Conservation (phyloP, 805 yeast genomes). For the Groenewaldozyma salmanticensis region DNA sequence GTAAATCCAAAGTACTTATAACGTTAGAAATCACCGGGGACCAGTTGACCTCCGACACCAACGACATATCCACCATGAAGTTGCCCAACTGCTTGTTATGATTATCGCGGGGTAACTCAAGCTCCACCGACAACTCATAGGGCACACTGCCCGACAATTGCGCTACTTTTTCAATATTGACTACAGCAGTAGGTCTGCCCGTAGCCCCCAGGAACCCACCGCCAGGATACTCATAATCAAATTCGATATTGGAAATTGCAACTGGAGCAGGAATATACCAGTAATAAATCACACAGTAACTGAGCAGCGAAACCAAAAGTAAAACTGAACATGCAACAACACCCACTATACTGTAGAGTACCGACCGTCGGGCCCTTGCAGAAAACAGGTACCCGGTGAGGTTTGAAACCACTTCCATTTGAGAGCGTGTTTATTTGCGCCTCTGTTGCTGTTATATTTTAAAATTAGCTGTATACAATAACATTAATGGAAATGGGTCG, state of each 20-base stretch:
- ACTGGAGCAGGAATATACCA: conserved; percentile 18
- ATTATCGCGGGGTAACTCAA: conserved; percentile 24
- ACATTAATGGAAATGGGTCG: too few species aligned
- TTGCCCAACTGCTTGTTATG: conserved; percentile 25
- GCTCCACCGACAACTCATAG: conserved; percentile 21
- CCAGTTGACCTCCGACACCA: conserved; percentile 3
- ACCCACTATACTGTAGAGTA: conserved; percentile 10
- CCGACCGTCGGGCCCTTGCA: conserved; percentile 4
- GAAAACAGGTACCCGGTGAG: conserved; percentile 7
- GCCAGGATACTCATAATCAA: conserved; percentile 14
- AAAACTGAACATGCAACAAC: conserved; percentile 10
- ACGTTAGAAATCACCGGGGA: too few species aligned
- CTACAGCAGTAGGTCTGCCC: conserved; percentile 10
- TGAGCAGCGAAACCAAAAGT: conserved; percentile 13
- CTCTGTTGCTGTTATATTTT: too few species aligned
- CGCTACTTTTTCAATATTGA: conserved; percentile 8
- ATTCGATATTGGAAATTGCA: conserved; percentile 11
- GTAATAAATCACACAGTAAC: conserved; percentile 14
- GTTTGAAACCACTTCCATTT: neutral
- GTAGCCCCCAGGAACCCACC: too few species aligned
- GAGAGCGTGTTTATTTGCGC: too few species aligned
- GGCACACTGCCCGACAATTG: conserved; percentile 16
- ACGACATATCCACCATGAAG: conserved; percentile 20
- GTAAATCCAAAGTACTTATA: conserved; percentile 10
- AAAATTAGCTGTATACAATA: too few species aligned